Base-by-base conservation (phyloP, 2,329 filamentous ascomycete genomes). In the Juglanconis oblonga region DNA sequence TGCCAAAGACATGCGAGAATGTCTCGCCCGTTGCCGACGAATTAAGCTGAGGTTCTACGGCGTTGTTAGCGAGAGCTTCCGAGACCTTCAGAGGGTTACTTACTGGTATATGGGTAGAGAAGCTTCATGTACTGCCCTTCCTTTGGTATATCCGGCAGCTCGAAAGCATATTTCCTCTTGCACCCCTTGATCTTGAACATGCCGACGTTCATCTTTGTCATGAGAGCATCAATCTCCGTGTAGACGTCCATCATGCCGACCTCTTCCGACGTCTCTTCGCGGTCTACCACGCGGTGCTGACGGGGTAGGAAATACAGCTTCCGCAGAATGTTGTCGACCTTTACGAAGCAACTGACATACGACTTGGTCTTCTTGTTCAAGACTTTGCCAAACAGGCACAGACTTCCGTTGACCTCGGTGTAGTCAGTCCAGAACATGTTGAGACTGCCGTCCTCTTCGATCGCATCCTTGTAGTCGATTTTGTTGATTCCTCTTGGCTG, bases 361-460 rank as follows among this genome's bases (percentile, higher is more conserved):
- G 81, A 80, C 55, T 85, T 87, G 1, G 86, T 91, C 68, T 87
- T 89, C 74, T 93, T 97, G 77, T 97, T 92, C 68, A 92, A 87
- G 31, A 97, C 94, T 72, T 99, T 99, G 64, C 95, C 95, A 70
- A 99, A 98, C 10, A 99, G 82, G 72, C 92, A 98, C 9, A 99
- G 79, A 67, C 88, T 95, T 61, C 94, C 94, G 68, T 93, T 92
- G 71, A 97, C 80, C 71, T 99, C 95, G 1, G 89, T 92, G 70
- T 97, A 99, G 74, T 99, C 95, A 7, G 91, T 89, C 95, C 95
- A 99, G 78, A 97, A 99, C 79, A 99, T 92, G 66, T 89, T 88
- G 35, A 99, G 80, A 67, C 90, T 96, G 40, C 94, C 95, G 69
- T 99, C 93, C 64, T 91, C 87, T 72, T 98, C 94, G n/a, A 96